phyloP scores from a whole-genome alignment of 2,329 filamentous ascomycete species.

The Colletotrichum endophyticum region DNA sequence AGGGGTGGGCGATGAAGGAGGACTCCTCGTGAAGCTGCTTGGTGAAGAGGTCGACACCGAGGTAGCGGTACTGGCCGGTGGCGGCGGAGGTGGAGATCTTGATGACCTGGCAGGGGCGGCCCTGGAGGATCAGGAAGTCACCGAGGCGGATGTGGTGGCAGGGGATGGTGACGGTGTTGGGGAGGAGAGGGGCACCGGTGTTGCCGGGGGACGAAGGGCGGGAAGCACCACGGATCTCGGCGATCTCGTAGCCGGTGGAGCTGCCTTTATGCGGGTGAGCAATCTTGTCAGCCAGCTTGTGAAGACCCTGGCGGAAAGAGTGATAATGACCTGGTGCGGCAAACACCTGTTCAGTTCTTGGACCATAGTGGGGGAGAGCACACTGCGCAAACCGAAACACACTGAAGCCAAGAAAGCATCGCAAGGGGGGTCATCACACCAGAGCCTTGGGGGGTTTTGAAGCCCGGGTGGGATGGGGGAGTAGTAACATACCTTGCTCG shows the following conservation, averaged over 20 bases:
- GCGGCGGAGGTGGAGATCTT: slow-evolving; percentile 97
- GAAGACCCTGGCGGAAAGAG: slow-evolving; percentile 60
- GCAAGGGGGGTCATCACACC: not conserved
- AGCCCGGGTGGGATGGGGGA: not conserved
- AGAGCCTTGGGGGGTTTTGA: not conserved
- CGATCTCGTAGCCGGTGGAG: slow-evolving; percentile 45
- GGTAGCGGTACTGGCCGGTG: slow-evolving; percentile 99
- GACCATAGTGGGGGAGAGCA: slow-evolving; percentile 13
- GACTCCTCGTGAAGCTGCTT: slow-evolving; percentile 99
- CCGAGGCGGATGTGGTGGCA: slow-evolving; percentile 99
- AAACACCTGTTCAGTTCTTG: slow-evolving; percentile 14
- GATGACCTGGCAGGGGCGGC: slow-evolving; percentile 99
- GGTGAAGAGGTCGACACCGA: slow-evolving; percentile 99
- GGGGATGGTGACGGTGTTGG: slow-evolving; percentile 95
- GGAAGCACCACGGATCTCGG: slow-evolving; percentile 49
- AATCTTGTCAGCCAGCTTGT: slow-evolving; percentile 63
- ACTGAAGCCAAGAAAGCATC: slow-evolving; percentile 12
- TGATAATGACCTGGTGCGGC: slow-evolving; percentile 57
- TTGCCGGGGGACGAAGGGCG: slow-evolving; percentile 32
- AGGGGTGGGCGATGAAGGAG: slow-evolving; percentile 95
- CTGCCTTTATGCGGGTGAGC: slow-evolving; percentile 49
- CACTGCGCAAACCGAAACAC: slow-evolving; percentile 19
- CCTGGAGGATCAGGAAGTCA: slow-evolving; percentile 98
- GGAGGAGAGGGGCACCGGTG: slow-evolving; percentile 43
- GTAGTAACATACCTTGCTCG: slow-evolving; percentile 56